A percentile compares a stretch with the other conserved stretches of the same genome.
phyloP scores from a whole-genome alignment of 2,329 filamentous ascomycete genomes.

The Arthroderma sp. region DNA sequence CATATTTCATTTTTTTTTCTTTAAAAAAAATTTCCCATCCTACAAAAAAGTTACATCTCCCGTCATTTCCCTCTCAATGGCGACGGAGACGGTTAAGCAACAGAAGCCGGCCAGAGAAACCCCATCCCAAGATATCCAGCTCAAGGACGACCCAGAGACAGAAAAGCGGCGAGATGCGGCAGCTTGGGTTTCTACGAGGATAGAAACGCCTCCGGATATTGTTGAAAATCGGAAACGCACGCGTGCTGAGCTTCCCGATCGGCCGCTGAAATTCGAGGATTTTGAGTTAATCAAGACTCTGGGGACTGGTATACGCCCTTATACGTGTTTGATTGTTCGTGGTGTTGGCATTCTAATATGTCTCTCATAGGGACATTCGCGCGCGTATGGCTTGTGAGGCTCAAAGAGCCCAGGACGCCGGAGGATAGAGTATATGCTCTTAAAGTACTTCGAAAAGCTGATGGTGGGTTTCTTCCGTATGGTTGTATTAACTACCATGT shows the following conservation, averaged over 20 bases:
- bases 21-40: too few relatives aligned
- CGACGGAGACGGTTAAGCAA: slow-evolving; percentile 21
- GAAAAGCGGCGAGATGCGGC: slow-evolving; percentile 21
- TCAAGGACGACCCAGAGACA: slow-evolving; percentile 15
- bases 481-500: too few relatives aligned
- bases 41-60: too few relatives aligned
- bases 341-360: neutral
- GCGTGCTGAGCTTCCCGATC: slow-evolving; percentile 25
- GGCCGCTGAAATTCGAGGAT: slow-evolving; percentile 28
- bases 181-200: slow-evolving; percentile 18
- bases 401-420: slow-evolving; percentile 25
- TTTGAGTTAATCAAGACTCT: slow-evolving; percentile 37
- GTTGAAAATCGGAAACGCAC: slow-evolving; percentile 26
- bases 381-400: slow-evolving; percentile 36
- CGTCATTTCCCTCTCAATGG: slow-evolving; percentile 19
- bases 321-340: neutral
- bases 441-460: slow-evolving; percentile 38
- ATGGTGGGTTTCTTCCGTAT: slow-evolving; percentile 23
- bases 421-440: slow-evolving; percentile 34
- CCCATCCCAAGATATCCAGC: neutral
- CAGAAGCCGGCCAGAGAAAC: neutral
- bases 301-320: slow-evolving; percentile 30
- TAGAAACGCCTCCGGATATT: slow-evolving; percentile 25
- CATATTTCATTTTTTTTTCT: too few relatives aligned
- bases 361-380: slow-evolving; percentile 34